Percentiles rank a stretch among this genome's conserved stretches.
phyloP scores from a whole-genome alignment of 148 eudicot species.

The Salicornia ramosissima region DNA sequence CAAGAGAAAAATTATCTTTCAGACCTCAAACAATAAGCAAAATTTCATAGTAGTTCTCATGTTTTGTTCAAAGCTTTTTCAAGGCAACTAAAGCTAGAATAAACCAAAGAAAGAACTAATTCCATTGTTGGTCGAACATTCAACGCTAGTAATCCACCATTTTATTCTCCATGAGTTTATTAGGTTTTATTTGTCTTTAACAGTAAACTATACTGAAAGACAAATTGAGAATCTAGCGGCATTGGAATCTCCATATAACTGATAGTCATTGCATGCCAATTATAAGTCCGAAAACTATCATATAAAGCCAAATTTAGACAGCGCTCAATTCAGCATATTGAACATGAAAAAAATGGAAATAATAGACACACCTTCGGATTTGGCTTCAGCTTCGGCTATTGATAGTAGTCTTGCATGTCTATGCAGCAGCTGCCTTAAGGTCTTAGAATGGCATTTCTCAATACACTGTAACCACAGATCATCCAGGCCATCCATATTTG shows the following conservation, averaged over 20 bases:
- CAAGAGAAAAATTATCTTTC: too few species aligned
- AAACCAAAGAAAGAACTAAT: too few species aligned
- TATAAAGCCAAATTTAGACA: neutral
- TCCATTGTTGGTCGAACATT: too few species aligned
- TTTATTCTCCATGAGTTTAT: neutral
- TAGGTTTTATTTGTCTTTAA: neutral
- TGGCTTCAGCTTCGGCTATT: slow-evolving; percentile 70
- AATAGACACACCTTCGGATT: slow-evolving; percentile 60
- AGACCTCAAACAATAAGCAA: neutral
- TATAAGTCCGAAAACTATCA: neutral
- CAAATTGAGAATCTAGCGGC: too few species aligned
- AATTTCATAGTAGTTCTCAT: neutral
- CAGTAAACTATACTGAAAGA: too few species aligned
- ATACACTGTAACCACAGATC: slow-evolving; percentile 79
- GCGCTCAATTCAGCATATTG: neutral
- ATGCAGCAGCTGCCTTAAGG: slow-evolving; percentile 71
- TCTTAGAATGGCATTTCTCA: slow-evolving; percentile 84
- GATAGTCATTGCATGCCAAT: neutral
- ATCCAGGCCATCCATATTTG: slow-evolving; percentile 50
- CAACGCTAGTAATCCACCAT: neutral
- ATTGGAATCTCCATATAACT: neutral
- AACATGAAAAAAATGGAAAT: neutral
- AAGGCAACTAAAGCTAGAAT: neutral
- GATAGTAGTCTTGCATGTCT: slow-evolving; percentile 74
- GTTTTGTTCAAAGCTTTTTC: neutral